Evolutionary conservation across 345 rosid genomes (phyloP).

Genomic region (Arabidopsis arenosa): DNA sequence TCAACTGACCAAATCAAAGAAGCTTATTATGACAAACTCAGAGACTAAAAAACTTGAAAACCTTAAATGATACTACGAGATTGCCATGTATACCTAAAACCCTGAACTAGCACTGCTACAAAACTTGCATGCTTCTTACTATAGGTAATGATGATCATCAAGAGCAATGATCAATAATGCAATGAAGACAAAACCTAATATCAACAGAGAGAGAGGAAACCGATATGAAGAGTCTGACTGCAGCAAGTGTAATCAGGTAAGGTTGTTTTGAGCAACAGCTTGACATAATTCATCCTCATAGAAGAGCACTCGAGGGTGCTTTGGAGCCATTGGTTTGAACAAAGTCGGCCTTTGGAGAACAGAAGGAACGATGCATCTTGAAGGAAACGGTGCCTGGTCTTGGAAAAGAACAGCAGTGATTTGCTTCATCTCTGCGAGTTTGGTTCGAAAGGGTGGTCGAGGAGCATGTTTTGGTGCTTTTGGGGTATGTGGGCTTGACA

Average conservation of each 20-base stretch:
- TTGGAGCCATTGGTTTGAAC: conserved; percentile 56
- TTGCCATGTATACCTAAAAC: conserved; percentile 44
- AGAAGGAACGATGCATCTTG: conserved; percentile 82
- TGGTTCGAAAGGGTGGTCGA: conserved; percentile 77
- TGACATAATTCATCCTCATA: conserved; percentile 96
- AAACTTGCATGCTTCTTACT: conserved; percentile 65
- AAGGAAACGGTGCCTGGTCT: conserved; percentile 68
- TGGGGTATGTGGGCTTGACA: conserved; percentile 75
- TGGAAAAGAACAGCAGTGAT: conserved; percentile 92
- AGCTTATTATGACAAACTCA: conserved; percentile 38
- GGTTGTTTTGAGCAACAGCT: conserved; percentile 94
- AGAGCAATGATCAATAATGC: conserved; percentile 45
- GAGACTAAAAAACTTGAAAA: conserved; percentile 9
- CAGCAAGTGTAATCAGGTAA: conserved; percentile 53
- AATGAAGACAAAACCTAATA: conserved; percentile 49
- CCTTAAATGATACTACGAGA: conserved; percentile 31
- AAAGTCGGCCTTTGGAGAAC: conserved; percentile 72
- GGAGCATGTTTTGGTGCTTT: conserved; percentile 96
- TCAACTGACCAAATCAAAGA: conserved; percentile 29
- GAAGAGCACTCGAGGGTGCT: conserved; percentile 67
- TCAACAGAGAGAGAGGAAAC: conserved; percentile 50
- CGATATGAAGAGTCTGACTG: conserved; percentile 8
- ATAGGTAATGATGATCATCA: conserved; percentile 24
- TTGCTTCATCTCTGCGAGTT: conserved; percentile 77
- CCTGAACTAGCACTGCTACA: conserved; percentile 58